Evolutionary conservation across 768 basidiomycete genomes (phyloP).

Genomic region (Trametes maxima): DNA sequence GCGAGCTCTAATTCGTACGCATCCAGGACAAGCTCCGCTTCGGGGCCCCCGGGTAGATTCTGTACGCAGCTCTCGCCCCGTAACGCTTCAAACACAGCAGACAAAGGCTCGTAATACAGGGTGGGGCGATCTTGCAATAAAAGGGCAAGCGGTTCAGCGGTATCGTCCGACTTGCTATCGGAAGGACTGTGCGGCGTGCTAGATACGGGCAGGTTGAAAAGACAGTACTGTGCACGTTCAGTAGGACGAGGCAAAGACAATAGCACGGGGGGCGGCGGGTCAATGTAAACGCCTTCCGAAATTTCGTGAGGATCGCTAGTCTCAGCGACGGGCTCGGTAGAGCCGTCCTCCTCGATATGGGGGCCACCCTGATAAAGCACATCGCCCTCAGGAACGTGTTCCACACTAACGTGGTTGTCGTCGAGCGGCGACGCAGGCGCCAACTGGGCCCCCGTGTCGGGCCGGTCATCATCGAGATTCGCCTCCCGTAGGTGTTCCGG

Average conservation of each 20-base stretch:
- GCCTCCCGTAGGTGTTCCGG: neutral
- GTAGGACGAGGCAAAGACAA: conserved; percentile 44
- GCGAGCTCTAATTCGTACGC: conserved; percentile 69
- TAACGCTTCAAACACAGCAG: conserved; percentile 69
- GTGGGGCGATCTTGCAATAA: conserved; percentile 66
- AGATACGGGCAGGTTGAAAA: conserved; percentile 57
- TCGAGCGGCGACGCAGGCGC: no score
- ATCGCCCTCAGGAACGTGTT: neutral
- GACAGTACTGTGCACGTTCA: conserved; percentile 44
- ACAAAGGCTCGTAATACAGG: conserved; percentile 77
- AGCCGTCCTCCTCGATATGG: neutral
- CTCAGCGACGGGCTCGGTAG: neutral
- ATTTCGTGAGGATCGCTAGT: conserved; percentile 25
- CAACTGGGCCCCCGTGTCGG: no score
- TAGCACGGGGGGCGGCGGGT: conserved; percentile 72
- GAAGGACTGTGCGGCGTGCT: conserved; percentile 23
- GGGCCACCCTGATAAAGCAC: neutral
- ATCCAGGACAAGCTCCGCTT: conserved; percentile 68
- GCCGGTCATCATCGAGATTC: no score
- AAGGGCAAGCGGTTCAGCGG: conserved; percentile 30
- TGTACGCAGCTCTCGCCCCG: conserved; percentile 61
- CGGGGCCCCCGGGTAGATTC: conserved; percentile 47
- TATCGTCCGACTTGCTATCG: neutral
- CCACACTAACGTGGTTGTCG: neutral
- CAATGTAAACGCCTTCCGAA: conserved; percentile 62